Evolutionary conservation across 2,329 filamentous ascomycete genomes (phyloP), one percentile per base, ranked within the genome.

Genomic region (Ophidiomyces ophidiicola): DNA sequence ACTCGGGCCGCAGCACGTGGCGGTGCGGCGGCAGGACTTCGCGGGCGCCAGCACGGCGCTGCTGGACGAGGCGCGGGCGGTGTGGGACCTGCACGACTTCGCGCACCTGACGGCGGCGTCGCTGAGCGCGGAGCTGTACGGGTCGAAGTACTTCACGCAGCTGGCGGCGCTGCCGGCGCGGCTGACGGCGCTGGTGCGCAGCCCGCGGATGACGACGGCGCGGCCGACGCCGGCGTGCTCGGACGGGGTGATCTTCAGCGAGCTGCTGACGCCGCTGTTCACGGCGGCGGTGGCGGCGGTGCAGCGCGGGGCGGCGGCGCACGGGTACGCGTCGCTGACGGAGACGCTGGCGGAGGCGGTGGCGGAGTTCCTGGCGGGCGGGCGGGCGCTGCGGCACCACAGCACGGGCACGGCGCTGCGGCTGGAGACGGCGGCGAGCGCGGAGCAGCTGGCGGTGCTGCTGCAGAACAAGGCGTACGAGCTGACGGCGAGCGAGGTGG

Each of bases 391-490:
- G 6, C 39, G 10, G 31, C 39, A 41, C 26, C 32, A 35, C 6
- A 35, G 23, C 21, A 41, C 31, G 5, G 39, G 39, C 19, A 21
- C 15, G 14, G 31, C 36, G 39, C 15, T 41, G 12, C 29, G 26
- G 6, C n/a, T 30, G 18, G 12, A 41, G 6, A 11, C 20, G 11
- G 32, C 39, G 15, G 36, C 36, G 12, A 36, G 17, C 7, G 39
- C 39, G 8, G 14, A 30, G n/a, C 18, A n/a, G 6, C 32, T 41
- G 6, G 39, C 39, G 6, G 32, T 36, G 5, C 24, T 41, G 8
- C n/a, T 36, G 14, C 39, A 41, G 17, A 41, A 41, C 19, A 41
- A 41, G 19, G 23, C 31, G 1, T 41, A 41, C 30, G 39, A 41
- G 19, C 15, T 36, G 32, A 35, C 39, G 12, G 39, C 31, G 15